Evolutionary conservation across 306 rosid genomes (phyloP).

Genomic region (Vigna nakashimae): DNA sequence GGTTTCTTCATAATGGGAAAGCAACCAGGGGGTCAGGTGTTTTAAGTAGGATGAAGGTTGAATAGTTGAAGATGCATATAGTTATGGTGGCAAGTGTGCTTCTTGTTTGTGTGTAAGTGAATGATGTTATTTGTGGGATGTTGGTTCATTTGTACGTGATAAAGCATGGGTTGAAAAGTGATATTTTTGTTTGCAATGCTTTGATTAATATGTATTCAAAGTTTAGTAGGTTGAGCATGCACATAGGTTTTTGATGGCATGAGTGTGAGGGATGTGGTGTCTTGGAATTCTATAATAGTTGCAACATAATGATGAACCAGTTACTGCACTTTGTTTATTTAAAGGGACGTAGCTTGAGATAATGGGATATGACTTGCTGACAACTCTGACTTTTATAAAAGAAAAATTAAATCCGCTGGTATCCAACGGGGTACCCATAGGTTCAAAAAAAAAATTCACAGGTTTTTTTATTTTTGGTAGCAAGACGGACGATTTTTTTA

Average conservation of each 20-base stretch:
- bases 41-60: conserved; percentile 45
- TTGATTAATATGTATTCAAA: conserved; percentile 58
- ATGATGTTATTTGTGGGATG: conserved; percentile 44
- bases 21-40: conserved; percentile 40
- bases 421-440: no score
- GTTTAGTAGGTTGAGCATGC: conserved; percentile 51
- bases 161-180: conserved; percentile 53
- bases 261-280: conserved; percentile 51
- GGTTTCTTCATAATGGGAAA: conserved; percentile 55
- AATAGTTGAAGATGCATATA: conserved; percentile 48
- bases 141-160: conserved; percentile 59
- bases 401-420: no score
- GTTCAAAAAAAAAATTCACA: no score
- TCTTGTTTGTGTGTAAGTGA: conserved; percentile 47
- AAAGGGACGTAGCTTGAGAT: conserved; percentile 47
- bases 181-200: conserved; percentile 55
- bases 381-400: neutral
- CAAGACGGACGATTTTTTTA: no score
- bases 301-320: conserved; percentile 53
- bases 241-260: conserved; percentile 49
- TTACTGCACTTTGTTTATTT: conserved; percentile 45
- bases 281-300: conserved; percentile 55
- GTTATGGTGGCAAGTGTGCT: conserved; percentile 53
- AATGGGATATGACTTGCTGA: conserved; percentile 50
- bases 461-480: no score